Evolutionary conservation across 2,329 filamentous ascomycete genomes (phyloP).

Genomic region (Exophiala calicioides): DNA sequence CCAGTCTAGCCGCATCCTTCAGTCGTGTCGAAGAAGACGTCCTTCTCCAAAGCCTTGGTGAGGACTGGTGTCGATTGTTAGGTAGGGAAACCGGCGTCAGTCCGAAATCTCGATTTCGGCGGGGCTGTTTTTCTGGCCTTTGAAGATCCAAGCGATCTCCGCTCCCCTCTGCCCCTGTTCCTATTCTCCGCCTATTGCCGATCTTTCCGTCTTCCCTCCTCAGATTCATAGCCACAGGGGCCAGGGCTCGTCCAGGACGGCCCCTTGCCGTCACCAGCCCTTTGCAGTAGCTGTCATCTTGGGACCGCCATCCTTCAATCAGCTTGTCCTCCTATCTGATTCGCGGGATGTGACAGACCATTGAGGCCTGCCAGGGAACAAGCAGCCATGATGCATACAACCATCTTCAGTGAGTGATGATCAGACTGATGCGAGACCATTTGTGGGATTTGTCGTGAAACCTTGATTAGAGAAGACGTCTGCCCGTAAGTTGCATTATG

Average conservation of each 20-base stretch:
- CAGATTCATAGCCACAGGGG: conserved; percentile 16
- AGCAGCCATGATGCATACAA: conserved; percentile 9
- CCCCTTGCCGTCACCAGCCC: conserved; percentile 6
- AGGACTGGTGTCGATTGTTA: too few species aligned
- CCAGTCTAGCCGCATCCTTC: too few species aligned
- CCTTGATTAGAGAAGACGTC: conserved; percentile 1
- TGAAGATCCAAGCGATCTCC: background rate
- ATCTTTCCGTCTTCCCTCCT: conserved; percentile 14
- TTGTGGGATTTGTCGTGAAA: conserved; percentile 1
- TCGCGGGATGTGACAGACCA: conserved; percentile 9
- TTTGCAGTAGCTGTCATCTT: conserved; percentile 20
- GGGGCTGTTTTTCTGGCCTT: too few species aligned
- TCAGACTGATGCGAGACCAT: conserved; percentile 6
- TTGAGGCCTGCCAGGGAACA: conserved; percentile 7
- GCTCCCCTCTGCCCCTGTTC: conserved; percentile 12
- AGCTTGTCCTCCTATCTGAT: conserved; percentile 16
- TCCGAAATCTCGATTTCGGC: too few species aligned
- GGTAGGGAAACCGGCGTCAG: too few species aligned
- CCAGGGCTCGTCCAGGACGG: conserved; percentile 8
- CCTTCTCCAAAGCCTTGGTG: too few species aligned
- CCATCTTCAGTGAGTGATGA: conserved; percentile 3
- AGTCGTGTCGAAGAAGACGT: too few species aligned
- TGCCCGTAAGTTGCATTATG: conserved; percentile 14
- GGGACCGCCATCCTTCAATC: conserved; percentile 21
- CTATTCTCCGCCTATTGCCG: conserved; percentile 6